Evolutionary conservation across 2,329 filamentous ascomycete species (phyloP), one percentile per base, ranked within the genome.

Genomic region (Monosporascus sp.): DNA sequence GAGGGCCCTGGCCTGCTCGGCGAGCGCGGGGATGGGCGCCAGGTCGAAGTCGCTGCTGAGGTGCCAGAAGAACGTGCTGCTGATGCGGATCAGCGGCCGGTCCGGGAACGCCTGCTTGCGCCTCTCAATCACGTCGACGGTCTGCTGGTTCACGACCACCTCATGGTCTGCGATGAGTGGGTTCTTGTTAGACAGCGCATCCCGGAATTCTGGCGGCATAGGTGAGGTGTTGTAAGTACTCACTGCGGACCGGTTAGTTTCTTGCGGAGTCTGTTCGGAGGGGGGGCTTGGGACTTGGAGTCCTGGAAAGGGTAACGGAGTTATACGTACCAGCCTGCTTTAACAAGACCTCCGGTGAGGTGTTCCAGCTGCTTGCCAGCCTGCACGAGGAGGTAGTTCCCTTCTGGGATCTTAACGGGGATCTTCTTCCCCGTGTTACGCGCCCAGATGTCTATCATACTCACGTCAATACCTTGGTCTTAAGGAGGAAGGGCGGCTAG

Each of bases 341-440:
- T 83, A 67, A 85, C 72, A 36, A 85, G 75, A 0, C 81, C 81
- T 48, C 81, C 81, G 0, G 81, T 83, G 49, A 82, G 67, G 69
- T 85, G 77, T 72, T 85, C 81, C 52, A 85, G 73, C 70, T 85
- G 81, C 72, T 84, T 84, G 54, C 81, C 81, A 2, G 81, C 81
- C 62, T 85, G 81, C 7, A 85, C 81, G 17, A 85, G 74, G 17
- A 85, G 72, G 66, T 83, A 74, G 65, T 80, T 81, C 3, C 80
- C 80, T 3, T 70, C 70, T 0, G 81, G 81, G 58, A 85, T 84
- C 68, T 76, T 75, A 57, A 85, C 81, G 45, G 81, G 67, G 58
- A 85, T 82, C 58, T 77, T 76, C 56, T 72, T 74, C 45, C 81
- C 81, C 2, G 81, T 84, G 74, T 85, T 85, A 60, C 81, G 79